Evolutionary conservation across 1,284 basidiomycete genomes (phyloP).

Genomic region (Ustilago cynodontis): DNA sequence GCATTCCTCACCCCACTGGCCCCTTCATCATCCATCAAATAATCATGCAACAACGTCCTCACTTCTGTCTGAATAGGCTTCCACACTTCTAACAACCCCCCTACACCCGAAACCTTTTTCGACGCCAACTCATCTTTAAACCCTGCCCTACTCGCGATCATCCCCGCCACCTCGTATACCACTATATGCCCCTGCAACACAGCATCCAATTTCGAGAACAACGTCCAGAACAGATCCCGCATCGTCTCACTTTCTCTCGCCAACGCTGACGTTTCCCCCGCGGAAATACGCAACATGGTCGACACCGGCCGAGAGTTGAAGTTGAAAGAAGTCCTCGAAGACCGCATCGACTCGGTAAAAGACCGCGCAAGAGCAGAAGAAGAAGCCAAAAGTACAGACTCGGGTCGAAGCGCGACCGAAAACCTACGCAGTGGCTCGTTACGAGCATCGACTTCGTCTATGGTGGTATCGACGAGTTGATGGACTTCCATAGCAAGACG

Average conservation of each 20-base stretch:
- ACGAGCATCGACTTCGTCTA: conserved; percentile 86
- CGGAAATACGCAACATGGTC: conserved; percentile 50
- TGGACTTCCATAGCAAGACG: conserved; percentile 87
- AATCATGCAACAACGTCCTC: conserved; percentile 86
- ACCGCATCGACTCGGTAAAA: conserved; percentile 49
- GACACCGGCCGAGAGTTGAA: conserved; percentile 27
- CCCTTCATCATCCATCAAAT: conserved; percentile 88
- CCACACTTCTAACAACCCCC: conserved; percentile 85
- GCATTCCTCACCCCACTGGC: conserved; percentile 83
- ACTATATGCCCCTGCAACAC: conserved; percentile 93
- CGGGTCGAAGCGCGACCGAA: conserved; percentile 78
- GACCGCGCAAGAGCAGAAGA: conserved; percentile 51
- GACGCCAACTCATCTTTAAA: conserved; percentile 51
- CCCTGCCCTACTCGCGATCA: conserved; percentile 53
- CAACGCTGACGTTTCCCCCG: conserved; percentile 58
- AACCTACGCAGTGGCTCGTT: conserved; percentile 71
- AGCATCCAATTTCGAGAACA: conserved; percentile 95
- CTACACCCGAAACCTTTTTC: conserved; percentile 41
- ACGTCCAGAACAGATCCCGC: conserved; percentile 94
- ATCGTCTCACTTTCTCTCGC: conserved; percentile 66
- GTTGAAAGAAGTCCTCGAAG: conserved; percentile 51
- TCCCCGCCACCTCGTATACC: conserved; percentile 81
- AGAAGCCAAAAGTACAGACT: conserved; percentile 69
- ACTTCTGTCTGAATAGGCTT: conserved; percentile 85
- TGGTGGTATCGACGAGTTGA: conserved; percentile 83